phyloP scores from a whole-genome alignment of 2,329 filamentous ascomycete genomes.

The Venturiaceae sp. region DNA sequence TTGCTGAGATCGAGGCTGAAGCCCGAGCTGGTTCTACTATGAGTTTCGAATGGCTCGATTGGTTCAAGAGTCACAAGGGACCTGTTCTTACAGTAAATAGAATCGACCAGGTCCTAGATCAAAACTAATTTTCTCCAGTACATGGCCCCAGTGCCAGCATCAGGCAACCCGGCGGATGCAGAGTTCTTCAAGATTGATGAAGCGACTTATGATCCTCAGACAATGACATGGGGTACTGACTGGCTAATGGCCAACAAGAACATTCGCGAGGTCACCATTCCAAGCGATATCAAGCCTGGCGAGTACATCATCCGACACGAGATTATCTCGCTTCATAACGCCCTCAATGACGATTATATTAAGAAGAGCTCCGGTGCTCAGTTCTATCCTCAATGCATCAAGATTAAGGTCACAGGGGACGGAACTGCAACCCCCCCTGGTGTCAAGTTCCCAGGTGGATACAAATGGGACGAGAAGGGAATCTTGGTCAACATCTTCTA shows the following conservation, averaged over 20 bases:
- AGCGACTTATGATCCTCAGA: not conserved
- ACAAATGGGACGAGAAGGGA: not conserved
- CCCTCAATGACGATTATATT: slow-evolving; percentile 17
- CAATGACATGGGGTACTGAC: not conserved
- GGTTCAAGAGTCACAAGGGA: not conserved
- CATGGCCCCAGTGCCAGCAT: not conserved
- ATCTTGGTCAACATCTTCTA: slow-evolving; percentile 1
- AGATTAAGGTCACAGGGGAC: not conserved
- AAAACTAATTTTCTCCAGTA: not conserved
- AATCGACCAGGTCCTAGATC: not conserved
- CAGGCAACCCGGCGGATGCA: not conserved
- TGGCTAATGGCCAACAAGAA: slow-evolving; percentile 21
- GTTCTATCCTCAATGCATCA: slow-evolving; percentile 43
- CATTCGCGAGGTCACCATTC: slow-evolving; percentile 36
- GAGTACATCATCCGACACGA: slow-evolving; percentile 47
- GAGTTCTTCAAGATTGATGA: slow-evolving; percentile 4
- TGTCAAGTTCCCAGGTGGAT: slow-evolving; percentile 1
- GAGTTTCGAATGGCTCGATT: not conserved
- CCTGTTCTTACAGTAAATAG: not conserved
- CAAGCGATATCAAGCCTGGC: slow-evolving; percentile 32
- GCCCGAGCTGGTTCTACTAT: not conserved
- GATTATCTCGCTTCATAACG: slow-evolving; percentile 37
- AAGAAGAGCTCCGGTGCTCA: slow-evolving; percentile 30
- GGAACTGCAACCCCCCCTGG: not conserved
- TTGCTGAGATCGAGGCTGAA: not conserved